Evolutionary conservation across 805 yeast species (phyloP).

Genomic region (Metschnikowia shivogae): DNA sequence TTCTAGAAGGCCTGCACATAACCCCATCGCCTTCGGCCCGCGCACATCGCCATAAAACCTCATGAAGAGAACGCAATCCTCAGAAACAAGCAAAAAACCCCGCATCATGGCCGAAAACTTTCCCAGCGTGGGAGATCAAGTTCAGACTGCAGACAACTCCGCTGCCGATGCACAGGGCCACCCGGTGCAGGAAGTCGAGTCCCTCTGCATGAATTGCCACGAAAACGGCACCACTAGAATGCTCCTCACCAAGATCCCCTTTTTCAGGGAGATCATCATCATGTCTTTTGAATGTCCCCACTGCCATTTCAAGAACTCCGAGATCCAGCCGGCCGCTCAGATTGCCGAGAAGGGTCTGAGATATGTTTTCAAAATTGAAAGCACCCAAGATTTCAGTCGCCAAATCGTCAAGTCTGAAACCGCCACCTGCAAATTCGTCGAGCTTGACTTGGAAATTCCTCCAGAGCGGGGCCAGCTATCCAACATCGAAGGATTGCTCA

Average conservation of each 20-base stretch:
- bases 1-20: neutral
- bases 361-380: constrained; percentile 65
- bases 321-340: constrained; percentile 91
- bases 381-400: constrained; percentile 71
- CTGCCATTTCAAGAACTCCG: constrained; percentile 87
- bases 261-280: constrained; percentile 80
- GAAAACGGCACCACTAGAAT: constrained; percentile 79
- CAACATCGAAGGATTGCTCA: constrained; percentile 82
- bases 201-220: constrained; percentile 94
- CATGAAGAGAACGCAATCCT: constrained; percentile 15
- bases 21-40: neutral
- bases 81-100: constrained; percentile 14
- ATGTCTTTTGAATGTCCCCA: constrained; percentile 97
- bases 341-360: constrained; percentile 86
- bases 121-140: constrained; percentile 28
- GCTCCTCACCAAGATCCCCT: constrained; percentile 85
- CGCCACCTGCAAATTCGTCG: constrained; percentile 73
- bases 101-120: constrained; percentile 15
- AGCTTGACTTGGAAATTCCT: constrained; percentile 91
- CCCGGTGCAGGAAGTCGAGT: constrained; percentile 92
- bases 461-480: constrained; percentile 92
- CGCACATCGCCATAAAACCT: neutral
- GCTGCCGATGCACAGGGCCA: constrained; percentile 90
- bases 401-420: constrained; percentile 90
- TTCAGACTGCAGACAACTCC: constrained; percentile 39